These are phyloP conservation scores for Exophiala calicioides DNA, from an alignment of 2,329 filamentous ascomycete genomes.

Conservation along the genomic window DNA sequence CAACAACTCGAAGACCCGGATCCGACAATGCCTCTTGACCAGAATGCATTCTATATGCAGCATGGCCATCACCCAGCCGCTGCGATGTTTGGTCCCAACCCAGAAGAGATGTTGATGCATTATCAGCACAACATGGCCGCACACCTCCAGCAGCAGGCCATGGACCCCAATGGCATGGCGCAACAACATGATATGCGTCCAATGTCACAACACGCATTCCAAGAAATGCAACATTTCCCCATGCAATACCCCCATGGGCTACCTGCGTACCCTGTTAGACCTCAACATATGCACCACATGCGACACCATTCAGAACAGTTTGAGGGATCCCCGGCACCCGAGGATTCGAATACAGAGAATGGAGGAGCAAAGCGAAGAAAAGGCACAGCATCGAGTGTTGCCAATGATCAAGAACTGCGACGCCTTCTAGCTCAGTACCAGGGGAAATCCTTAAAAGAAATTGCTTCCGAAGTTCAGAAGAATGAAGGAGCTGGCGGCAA, in stretches of 20 bases:
- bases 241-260: conserved; percentile 42
- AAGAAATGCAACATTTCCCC: conserved; percentile 38
- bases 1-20: conserved; percentile 21
- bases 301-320: conserved; percentile 32
- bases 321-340: conserved; percentile 43
- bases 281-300: conserved; percentile 39
- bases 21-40: conserved; percentile 25
- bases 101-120: conserved; percentile 29
- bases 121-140: conserved; percentile 24
- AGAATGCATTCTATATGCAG: conserved; percentile 25
- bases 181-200: conserved; percentile 30
- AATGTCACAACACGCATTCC: conserved; percentile 27
- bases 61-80: conserved; percentile 20
- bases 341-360: conserved; percentile 45
- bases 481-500: conserved; percentile 52
- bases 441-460: conserved; percentile 47
- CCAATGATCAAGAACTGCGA: conserved; percentile 52
- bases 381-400: conserved; percentile 49
- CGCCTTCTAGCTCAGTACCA: conserved; percentile 51
- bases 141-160: conserved; percentile 21
- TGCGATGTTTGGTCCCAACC: conserved; percentile 21
- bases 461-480: conserved; percentile 51
- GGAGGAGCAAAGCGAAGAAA: conserved; percentile 44
- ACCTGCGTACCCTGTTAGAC: conserved; percentile 34
- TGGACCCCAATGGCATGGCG: conserved; percentile 17